Evolutionary conservation across 163 green algal species (phyloP), one percentile per base, ranked within the genome.

Genomic region (Coccomyxa subellipsoidea): DNA sequence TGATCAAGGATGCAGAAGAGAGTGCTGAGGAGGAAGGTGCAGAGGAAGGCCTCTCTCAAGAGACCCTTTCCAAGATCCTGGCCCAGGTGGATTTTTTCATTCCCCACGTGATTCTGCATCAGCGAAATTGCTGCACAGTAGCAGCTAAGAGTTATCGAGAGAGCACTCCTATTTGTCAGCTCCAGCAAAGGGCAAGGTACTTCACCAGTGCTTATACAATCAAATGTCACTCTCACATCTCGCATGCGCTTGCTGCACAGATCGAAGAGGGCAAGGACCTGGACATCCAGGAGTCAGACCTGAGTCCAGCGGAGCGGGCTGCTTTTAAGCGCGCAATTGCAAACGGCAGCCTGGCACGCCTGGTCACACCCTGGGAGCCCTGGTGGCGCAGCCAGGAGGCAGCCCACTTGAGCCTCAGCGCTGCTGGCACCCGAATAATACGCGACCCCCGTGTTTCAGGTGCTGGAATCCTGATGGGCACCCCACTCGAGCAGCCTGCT

Each of bases 371-470:
- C 2, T 94, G 90, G 90, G 27, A 86, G 76, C 90, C 90, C 72
- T 94, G 90, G 90, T 94, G 90, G 90, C 72, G 80, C 27, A 34
- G 77, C 9, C 27, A 69, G 31, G 86, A 82, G 39, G 89, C 84
- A 12, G 83, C 27, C 0, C 25, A 38, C 2, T 40, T 90, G 37
- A 54, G 77, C 29, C 79, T 92, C 4, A 54, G 78, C 9, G 32
- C 78, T 1, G 32, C 25, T 27, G 89, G 89, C 32, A 90, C 54
- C 32, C 18, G 32, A 8, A 31, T 77, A 7, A 40, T 77, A 7
- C 32, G 40, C 32, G 21, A 38, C 27, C 47, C 21, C 21, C 21
- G 47, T 18, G 4, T 18, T 59, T 18, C 21, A 27, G 47, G 47
- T n/a, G n/a, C n/a, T n/a, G n/a, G n/a, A n/a, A n/a, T n/a, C n/a